phyloP scores from a whole-genome alignment of 2,329 filamentous ascomycete genomes.

The Exophiala mesophila region DNA sequence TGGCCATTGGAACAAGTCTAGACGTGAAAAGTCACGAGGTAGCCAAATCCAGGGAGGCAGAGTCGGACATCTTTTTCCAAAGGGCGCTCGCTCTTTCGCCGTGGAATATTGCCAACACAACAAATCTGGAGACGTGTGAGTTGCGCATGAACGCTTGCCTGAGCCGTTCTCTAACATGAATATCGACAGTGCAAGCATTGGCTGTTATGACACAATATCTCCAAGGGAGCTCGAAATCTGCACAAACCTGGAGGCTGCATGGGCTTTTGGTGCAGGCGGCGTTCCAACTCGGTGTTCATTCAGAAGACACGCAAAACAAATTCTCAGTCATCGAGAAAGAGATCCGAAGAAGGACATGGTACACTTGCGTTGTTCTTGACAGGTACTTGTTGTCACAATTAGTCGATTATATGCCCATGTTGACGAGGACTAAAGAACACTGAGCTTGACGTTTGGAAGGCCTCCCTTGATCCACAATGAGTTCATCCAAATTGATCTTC shows the following conservation, averaged over 20 bases:
- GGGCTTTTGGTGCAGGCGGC: slow-evolving; percentile 7
- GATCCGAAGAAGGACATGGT: slow-evolving; percentile 6
- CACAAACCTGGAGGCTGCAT: slow-evolving; percentile 9
- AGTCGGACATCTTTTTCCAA: slow-evolving; percentile 8
- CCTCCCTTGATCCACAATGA: slow-evolving; percentile 6
- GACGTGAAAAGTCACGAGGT: not conserved
- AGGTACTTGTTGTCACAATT: not conserved
- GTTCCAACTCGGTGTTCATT: slow-evolving; percentile 6
- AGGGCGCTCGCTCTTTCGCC: slow-evolving; percentile 3
- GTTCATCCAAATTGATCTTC: slow-evolving; percentile 4
- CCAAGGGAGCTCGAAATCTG: slow-evolving; percentile 7
- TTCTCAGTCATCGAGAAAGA: slow-evolving; percentile 2
- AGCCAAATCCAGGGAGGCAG: not conserved
- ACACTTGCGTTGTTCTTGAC: slow-evolving; percentile 9
- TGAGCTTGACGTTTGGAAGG: slow-evolving; percentile 7
- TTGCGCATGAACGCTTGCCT: not conserved
- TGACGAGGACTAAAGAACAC: slow-evolving; percentile 3
- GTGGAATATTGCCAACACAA: slow-evolving; percentile 3
- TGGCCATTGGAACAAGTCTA: slow-evolving; percentile 7
- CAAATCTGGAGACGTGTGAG: slow-evolving; percentile 5
- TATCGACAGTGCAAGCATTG: slow-evolving; percentile 6
- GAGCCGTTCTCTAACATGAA: not conserved
- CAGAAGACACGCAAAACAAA: not conserved
- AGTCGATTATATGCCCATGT: not conserved
- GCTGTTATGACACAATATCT: slow-evolving; percentile 9